phyloP scores from a whole-genome alignment of 345 rosid genomes.

The Salix exigua region DNA sequence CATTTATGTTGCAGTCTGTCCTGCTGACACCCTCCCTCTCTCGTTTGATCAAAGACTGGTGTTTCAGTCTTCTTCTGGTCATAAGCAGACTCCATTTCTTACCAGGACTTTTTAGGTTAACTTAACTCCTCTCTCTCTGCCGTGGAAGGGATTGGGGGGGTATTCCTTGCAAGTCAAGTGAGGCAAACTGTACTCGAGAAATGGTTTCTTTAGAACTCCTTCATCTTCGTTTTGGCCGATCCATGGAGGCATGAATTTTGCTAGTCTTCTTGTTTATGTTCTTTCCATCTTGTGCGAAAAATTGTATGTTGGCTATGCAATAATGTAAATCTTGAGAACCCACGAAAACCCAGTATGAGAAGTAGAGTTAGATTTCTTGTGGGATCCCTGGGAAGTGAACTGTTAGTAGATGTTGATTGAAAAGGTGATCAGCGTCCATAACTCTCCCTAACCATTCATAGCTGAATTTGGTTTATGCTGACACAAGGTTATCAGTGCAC shows the following conservation, averaged over 20 bases:
- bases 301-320: not conserved
- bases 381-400: not conserved
- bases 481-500: not conserved
- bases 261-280: not conserved
- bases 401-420: not conserved
- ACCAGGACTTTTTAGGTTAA: not conserved
- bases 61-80: not conserved
- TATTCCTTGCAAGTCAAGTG: not conserved
- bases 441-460: not conserved
- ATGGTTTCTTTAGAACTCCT: not conserved
- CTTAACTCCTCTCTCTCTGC: not conserved
- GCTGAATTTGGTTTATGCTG: not conserved
- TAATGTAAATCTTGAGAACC: not conserved
- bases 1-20: not conserved
- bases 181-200: not conserved
- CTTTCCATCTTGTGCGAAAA: not conserved
- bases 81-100: not conserved
- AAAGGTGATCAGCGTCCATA: not conserved
- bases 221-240: not conserved
- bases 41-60: not conserved
- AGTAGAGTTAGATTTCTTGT: not conserved
- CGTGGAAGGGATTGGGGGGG: no score
- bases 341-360: not conserved
- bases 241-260: not conserved
- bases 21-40: not conserved